A percentile compares a stretch with the other conserved stretches of the same genome.
Conservation (phyloP, 1,284 basidiomycete species). For the Meripilus lineatus region DNA sequence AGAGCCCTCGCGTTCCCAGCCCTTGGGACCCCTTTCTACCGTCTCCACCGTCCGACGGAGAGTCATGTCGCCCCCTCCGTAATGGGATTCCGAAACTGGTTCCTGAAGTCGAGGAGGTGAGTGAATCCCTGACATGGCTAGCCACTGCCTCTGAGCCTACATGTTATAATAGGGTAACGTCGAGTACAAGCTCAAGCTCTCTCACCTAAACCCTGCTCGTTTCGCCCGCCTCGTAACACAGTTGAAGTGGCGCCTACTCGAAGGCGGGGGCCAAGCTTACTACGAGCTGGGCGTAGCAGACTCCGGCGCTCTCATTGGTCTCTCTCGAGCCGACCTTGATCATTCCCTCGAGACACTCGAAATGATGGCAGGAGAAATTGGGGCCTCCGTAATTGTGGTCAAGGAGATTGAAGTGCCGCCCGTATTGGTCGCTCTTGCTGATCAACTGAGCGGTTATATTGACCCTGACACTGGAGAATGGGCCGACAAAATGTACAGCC, state of each 20-base stretch:
- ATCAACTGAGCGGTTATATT: conserved; percentile 27
- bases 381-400: conserved; percentile 82
- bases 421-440: conserved; percentile 34
- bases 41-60: conserved; percentile 35
- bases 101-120: conserved; percentile 66
- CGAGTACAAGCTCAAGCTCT: conserved; percentile 83
- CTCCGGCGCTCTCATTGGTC: conserved; percentile 80
- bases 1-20: conserved; percentile 70
- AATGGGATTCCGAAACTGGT: conserved; percentile 52
- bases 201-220: conserved; percentile 63
- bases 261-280: conserved; percentile 88
- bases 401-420: conserved; percentile 78
- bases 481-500: conserved; percentile 26
- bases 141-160: not conserved
- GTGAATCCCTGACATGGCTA: conserved; percentile 7
- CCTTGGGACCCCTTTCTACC: conserved; percentile 76
- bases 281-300: conserved; percentile 91
- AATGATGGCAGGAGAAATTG: conserved; percentile 90
- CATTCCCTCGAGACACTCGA: conserved; percentile 79
- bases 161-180: conserved; percentile 55
- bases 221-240: conserved; percentile 85
- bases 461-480: conserved; percentile 28
- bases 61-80: conserved; percentile 27
- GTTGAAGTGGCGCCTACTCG: conserved; percentile 90
- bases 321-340: conserved; percentile 72